Base-by-base conservation (phyloP, 768 basidiomycete species). In the Gloeophyllum trabeum region DNA sequence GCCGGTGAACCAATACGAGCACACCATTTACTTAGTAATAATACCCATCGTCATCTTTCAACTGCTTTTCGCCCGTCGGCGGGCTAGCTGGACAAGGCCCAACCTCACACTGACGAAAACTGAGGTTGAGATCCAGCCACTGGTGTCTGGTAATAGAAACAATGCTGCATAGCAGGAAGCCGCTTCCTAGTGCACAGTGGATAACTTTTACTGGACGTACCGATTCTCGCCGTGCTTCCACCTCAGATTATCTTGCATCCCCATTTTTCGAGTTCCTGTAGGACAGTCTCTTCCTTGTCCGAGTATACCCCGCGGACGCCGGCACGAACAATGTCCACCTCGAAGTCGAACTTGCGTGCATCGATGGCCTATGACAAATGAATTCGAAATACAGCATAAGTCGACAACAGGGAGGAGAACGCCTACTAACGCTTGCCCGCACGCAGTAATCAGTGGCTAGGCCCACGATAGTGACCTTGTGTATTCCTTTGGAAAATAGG, bases 371-470 rank as follows among this genome's bases (percentile, higher is more conserved):
- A 37, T 37, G 36, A 7, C 36, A 30, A 37, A 21, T 21, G 13
- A 37, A 21, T 21, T 19, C 7, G 36, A 10, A 7, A 37, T 30
- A 7, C 28, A 30, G 16, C 10, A 7, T 30, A 7, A 7, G 7
- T 30, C 28, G 28, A 7, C 28, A 7, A 30, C 16, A 7, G 16
- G 10, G 28, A 7, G 16, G 28, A 30, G n/a, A 10, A 32, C 10
- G 10, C 28, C 16, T 12, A 21, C 36, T 21, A 13, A 37, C 36
- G 1, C 60, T 57, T 4, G 46, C 46, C 5, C 51, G 46, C 6
- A 66, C 64, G 47, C 70, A 71, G 44, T 60, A 70, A 45, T 72
- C 70, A 4, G 64, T 58, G 10, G 70, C 70, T 20, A 72, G 48
- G 0, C 54, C 54, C 16, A 54, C 57, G 22, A 70, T 50, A 23